Evolutionary conservation across 805 yeast species (phyloP).

Genomic region (Kuraishia ogatae): DNA sequence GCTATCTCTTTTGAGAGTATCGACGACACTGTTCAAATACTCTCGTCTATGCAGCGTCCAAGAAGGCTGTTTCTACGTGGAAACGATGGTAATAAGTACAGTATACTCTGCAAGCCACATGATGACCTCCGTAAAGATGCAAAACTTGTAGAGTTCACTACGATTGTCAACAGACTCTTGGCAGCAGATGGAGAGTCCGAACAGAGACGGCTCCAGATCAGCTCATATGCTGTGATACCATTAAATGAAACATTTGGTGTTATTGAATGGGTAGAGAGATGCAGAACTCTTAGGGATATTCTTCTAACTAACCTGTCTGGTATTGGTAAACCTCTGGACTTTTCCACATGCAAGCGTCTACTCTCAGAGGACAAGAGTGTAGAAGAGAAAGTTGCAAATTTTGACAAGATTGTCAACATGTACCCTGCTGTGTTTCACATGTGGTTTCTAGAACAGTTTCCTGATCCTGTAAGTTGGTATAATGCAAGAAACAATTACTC

Average conservation of each 20-base stretch:
- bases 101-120: slow-evolving; percentile 71
- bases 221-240: slow-evolving; percentile 84
- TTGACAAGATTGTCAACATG: slow-evolving; percentile 20
- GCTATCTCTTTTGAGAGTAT: slow-evolving; percentile 52
- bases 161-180: slow-evolving; percentile 72
- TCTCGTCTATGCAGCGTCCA: slow-evolving; percentile 83
- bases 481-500: slow-evolving; percentile 65
- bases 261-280: slow-evolving; percentile 81
- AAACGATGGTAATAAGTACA: slow-evolving; percentile 65
- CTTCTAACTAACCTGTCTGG: slow-evolving; percentile 23
- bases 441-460: slow-evolving; percentile 85
- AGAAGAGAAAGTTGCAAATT: slow-evolving; percentile 26
- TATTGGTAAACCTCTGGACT: slow-evolving; percentile 18
- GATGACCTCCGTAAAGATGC: slow-evolving; percentile 97
- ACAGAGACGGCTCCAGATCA: slow-evolving; percentile 59
- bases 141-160: slow-evolving; percentile 84
- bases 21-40: slow-evolving; percentile 59
- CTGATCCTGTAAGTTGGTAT: slow-evolving; percentile 88
- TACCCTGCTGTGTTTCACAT: slow-evolving; percentile 68
- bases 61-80: slow-evolving; percentile 70
- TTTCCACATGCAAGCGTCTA: slow-evolving; percentile 12
- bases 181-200: slow-evolving; percentile 61
- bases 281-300: slow-evolving; percentile 61
- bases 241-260: slow-evolving; percentile 81
- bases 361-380: slow-evolving; percentile 16